phyloP scores from a whole-genome alignment of 2,329 filamentous ascomycete species.

The Pyrenophora graminea region DNA sequence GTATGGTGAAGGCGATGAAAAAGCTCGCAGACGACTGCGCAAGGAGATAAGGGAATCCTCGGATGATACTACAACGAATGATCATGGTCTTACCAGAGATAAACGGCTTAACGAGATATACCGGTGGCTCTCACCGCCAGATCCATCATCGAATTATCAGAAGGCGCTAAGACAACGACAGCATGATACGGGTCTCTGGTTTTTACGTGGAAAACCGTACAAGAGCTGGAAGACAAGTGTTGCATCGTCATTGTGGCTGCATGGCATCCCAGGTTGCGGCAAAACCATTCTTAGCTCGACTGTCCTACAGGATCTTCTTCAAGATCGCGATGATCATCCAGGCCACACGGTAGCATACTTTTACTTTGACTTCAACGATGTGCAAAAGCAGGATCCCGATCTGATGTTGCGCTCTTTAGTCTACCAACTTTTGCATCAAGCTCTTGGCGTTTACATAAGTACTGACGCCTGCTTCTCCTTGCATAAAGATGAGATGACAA shows the following conservation, averaged over 20 bases:
- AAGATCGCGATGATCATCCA: slow-evolving; percentile 14
- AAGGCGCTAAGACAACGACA: slow-evolving; percentile 38
- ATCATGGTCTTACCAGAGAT: no score
- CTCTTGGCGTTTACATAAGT: no score
- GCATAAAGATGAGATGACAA: no score
- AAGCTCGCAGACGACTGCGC: no score
- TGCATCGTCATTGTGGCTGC: slow-evolving; percentile 45
- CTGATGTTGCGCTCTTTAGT: slow-evolving; percentile 47
- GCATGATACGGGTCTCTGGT: slow-evolving; percentile 42
- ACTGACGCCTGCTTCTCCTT: no score
- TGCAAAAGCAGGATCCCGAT: slow-evolving; percentile 41
- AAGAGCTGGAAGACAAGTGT: slow-evolving; percentile 34
- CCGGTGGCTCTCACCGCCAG: slow-evolving; percentile 43
- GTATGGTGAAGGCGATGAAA: slow-evolving; percentile 31
- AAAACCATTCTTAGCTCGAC: slow-evolving; percentile 50
- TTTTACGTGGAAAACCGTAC: slow-evolving; percentile 38
- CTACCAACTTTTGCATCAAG: slow-evolving; percentile 38
- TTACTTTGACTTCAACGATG: slow-evolving; percentile 47
- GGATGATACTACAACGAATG: no score
- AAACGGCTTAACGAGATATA: not conserved
- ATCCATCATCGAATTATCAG: slow-evolving; percentile 45
- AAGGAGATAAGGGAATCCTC: no score
- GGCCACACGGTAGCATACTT: slow-evolving; percentile 27
- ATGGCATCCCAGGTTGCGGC: slow-evolving; percentile 50
- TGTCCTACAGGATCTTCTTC: slow-evolving; percentile 39